Conservation (phyloP, 2,329 filamentous ascomycete genomes). For the Talaromyces atroroseus region DNA sequence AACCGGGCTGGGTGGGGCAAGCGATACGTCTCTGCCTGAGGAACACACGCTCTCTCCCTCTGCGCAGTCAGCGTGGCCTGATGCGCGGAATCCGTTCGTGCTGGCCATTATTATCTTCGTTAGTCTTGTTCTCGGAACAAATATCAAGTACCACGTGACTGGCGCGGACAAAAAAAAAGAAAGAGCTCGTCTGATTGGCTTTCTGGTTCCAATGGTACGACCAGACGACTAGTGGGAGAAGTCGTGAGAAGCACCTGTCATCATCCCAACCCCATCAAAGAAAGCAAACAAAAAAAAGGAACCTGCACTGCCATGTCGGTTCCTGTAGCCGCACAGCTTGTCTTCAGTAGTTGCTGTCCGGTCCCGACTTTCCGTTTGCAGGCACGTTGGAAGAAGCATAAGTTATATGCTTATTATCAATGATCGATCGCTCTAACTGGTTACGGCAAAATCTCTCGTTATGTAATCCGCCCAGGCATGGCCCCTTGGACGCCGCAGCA, state of each 20-base stretch:
- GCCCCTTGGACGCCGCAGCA: too few relatives aligned
- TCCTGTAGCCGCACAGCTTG: too few relatives aligned
- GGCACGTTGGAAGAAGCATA: background rate
- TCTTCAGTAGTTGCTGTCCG: background rate
- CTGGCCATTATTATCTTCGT: background rate
- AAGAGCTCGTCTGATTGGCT: background rate
- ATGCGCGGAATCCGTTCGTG: background rate
- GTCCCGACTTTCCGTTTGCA: constrained; percentile 8
- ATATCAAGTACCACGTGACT: background rate
- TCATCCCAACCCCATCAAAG: background rate
- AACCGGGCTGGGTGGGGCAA: background rate
- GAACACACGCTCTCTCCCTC: background rate
- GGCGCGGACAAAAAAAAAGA: background rate
- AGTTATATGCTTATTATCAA: too few relatives aligned
- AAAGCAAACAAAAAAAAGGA: background rate
- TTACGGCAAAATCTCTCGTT: background rate
- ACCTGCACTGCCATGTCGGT: too few relatives aligned
- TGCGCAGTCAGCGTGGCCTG: background rate
- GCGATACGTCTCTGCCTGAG: background rate
- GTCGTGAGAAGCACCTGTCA: background rate
- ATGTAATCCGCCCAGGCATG: background rate
- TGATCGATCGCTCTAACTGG: background rate
- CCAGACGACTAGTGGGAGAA: background rate
- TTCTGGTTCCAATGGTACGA: background rate
- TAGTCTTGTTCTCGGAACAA: background rate